These are phyloP conservation scores for Saccharomycopsis sp. DNA, from an alignment of 805 yeast genomes.

Conservation along the genomic window DNA sequence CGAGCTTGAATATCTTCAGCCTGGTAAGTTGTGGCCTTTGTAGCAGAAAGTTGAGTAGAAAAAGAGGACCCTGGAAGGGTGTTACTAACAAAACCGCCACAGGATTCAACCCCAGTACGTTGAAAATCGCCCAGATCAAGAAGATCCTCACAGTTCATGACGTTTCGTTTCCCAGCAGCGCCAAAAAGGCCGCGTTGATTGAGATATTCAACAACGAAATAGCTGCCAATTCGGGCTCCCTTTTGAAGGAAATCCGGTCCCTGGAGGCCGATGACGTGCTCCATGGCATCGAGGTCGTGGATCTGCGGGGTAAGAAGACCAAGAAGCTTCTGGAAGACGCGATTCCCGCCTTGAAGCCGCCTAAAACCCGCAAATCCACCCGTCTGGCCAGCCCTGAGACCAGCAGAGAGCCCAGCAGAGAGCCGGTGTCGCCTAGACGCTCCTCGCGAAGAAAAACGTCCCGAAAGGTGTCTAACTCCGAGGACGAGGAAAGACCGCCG, in stretches of 20 bases:
- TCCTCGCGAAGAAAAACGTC: not conserved
- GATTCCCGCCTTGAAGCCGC: not conserved
- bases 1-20: constrained; percentile 16
- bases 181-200: constrained; percentile 63
- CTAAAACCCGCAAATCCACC: not conserved
- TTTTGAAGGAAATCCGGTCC: constrained; percentile 30
- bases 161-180: constrained; percentile 52
- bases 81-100: constrained; percentile 23
- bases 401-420: not conserved
- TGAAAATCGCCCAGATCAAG: constrained; percentile 67
- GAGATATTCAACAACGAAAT: constrained; percentile 52
- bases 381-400: not conserved
- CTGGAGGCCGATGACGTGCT: constrained; percentile 30
- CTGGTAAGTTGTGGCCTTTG: constrained; percentile 16
- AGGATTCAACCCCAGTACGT: constrained; percentile 62
- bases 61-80: too few relatives aligned
- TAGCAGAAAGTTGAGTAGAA: too few relatives aligned
- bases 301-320: not conserved
- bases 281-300: constrained; percentile 33
- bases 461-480: not conserved
- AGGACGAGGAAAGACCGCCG: not conserved
- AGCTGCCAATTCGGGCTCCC: constrained; percentile 39
- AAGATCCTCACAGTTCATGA: constrained; percentile 55
- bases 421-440: not conserved
- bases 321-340: not conserved